Evolutionary conservation across 139 green algal species (phyloP), one percentile per base, ranked within the genome.

Genomic region (Chlamydomonas applanata): DNA sequence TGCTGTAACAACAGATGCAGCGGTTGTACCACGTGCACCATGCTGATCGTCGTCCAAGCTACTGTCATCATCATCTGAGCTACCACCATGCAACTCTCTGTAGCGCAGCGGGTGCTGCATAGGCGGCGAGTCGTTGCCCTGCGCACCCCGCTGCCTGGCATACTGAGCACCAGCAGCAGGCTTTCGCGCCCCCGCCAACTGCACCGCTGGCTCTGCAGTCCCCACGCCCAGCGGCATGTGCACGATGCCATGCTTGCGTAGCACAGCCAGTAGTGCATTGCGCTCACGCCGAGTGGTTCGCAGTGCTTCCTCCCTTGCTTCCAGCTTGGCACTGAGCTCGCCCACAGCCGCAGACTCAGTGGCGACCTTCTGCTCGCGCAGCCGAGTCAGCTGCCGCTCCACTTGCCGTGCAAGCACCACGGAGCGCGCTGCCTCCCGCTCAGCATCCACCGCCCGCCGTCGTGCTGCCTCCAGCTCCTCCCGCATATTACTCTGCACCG

Each of bases 211-310:
- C n/a, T n/a, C 40, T 49, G 40, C 40, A 49, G 40, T 11, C 11
- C 7, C 40, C 40, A 11, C 40, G 40, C 40, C 11, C 7, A 7
- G 7, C 7, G 7, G 7, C 40, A 49, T 49, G 40, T 49, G 40
- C 40, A 49, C 40, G 11, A 49, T 49, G 40, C 53, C 35, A 54
- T 73, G 66, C 7, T 73, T 60, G 9, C 66, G 44, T n/a, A 45
- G 29, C 25, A 27, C 45, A 25, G 66, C 40, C 9, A 73, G 66
- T 3, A 73, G 66, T 61, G 66, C 66, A n/a, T 73, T 73, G 44
- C 66, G 66, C 66, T 73, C 66, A 4, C 66, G 44, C 7, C 66
- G 44, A 4, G 33, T 25, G 3, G n/a, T 40, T 4, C 40, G 3
- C 44, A 73, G 66, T 7, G 66, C 66, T 16, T 60, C 40, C 40